Base-by-base conservation (phyloP, 169 alveolate genomes). In the Haemoproteus tartakovskyi region DNA sequence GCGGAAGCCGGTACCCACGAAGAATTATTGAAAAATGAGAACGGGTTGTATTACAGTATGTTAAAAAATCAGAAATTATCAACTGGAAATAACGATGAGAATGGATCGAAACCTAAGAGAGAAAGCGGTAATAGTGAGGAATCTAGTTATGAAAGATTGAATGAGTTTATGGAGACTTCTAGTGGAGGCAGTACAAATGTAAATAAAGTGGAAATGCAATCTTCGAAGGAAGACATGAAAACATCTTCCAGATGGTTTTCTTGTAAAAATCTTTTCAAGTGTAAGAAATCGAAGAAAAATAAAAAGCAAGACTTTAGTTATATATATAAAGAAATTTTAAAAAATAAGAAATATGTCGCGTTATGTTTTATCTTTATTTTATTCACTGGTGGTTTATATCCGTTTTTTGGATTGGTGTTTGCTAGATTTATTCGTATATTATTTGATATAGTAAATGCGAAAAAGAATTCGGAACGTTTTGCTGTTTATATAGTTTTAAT, bases 1-100 rank as follows among this genome's bases (percentile, higher is more conserved):
- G 26, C 60, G 38, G 92, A 87, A 59, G 79, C 64, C 22, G 92
- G 92, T 4, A 79, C 87, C 9, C 92, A 87, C 46, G 92, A 87
- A 29, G 61, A 59, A 50, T 41, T 87, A 50, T 82, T 87, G 87
- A 79, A 80, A 46, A 80, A 47, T 24, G 54, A 43, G 24, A 62
- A 83, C 21, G 91, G 91, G 3, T 62, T 80, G 11, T 87, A 87
- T 50, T 62, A 83, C 19, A 37, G 64, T 19, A 80, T 87, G 82
- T 78, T 80, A 29, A 12, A 79, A 19, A 62, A 59, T 11, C 87
- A 79, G 26, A 50, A 78, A 41, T 37, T 61, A 5, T 60, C 70
- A 0, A 50, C 62, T 16, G 48, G 19, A 14, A 26, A n/a, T 14
- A 38, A 47, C 0, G 5, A 6, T 3, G 33, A 18, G n/a, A 45